Evolutionary conservation across 805 yeast genomes (phyloP).

Genomic region (Saturnispora quitensis): DNA sequence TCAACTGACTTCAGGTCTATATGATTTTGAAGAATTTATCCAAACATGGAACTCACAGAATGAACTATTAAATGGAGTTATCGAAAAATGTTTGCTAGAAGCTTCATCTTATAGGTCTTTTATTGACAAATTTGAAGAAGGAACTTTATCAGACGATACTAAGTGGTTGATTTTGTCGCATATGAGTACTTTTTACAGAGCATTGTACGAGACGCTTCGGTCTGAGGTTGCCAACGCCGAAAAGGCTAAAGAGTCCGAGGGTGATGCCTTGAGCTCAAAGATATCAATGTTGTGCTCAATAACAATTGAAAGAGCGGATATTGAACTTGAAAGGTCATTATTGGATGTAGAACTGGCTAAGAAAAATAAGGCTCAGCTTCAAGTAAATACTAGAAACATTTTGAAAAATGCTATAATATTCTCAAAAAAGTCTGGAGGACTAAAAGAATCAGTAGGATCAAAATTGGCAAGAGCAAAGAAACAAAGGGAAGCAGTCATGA

Average conservation of each 20-base stretch:
- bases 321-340: constrained; percentile 41
- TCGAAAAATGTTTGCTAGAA: constrained; percentile 34
- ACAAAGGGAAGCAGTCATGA: constrained; percentile 35
- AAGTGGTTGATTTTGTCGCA: constrained; percentile 34
- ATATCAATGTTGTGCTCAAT: constrained; percentile 33
- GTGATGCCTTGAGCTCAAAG: constrained; percentile 17
- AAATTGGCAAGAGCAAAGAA: constrained; percentile 34
- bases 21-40: constrained; percentile 22
- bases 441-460: constrained; percentile 38
- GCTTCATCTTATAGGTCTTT: constrained; percentile 36
- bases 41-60: constrained; percentile 28
- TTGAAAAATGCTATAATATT: constrained; percentile 38
- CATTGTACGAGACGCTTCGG: constrained; percentile 30
- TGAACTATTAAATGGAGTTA: constrained; percentile 19
- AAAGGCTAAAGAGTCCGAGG: constrained; percentile 9
- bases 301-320: constrained; percentile 42
- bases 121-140: constrained; percentile 28
- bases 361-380: constrained; percentile 26
- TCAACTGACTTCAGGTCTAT: constrained; percentile 23
- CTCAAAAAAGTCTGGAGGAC: constrained; percentile 41
- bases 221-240: constrained; percentile 17
- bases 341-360: constrained; percentile 25
- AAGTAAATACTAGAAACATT: constrained; percentile 33
- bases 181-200: constrained; percentile 31
- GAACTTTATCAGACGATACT: constrained; percentile 11